A percentile compares a stretch with the other conserved stretches of the same genome.
These are phyloP conservation scores for Ascobolus immersus DNA, from an alignment of 495 filamentous ascomycete species.

Conservation along the genomic window DNA sequence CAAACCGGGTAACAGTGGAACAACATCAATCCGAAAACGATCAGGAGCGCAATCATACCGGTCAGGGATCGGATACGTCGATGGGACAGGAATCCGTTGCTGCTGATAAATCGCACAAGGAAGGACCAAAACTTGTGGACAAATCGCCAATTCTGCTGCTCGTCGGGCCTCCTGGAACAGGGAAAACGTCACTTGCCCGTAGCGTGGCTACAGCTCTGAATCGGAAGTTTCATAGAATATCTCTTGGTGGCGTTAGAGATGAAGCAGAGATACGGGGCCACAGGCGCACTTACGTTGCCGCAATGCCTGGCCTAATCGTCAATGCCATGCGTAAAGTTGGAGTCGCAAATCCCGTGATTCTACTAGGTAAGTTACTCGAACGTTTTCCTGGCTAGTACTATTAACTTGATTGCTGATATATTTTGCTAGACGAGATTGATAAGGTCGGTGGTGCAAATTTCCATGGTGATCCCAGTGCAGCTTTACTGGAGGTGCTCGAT, in stretches of 20 bases:
- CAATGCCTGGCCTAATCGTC: slow-evolving; percentile 91
- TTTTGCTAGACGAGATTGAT: slow-evolving; percentile 62
- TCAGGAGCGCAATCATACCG: slow-evolving; percentile 19
- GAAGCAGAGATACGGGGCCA: slow-evolving; percentile 95
- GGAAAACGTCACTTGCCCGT: slow-evolving; percentile 88
- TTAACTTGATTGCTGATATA: not conserved
- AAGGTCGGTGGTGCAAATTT: slow-evolving; percentile 81
- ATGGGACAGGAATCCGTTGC: not conserved
- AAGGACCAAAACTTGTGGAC: slow-evolving; percentile 35
- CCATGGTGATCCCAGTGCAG: slow-evolving; percentile 93
- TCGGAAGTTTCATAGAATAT: slow-evolving; percentile 91
- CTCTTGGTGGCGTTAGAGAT: slow-evolving; percentile 81
- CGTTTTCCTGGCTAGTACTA: not conserved
- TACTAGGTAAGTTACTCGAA: slow-evolving; percentile 27
- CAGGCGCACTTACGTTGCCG: slow-evolving; percentile 87
- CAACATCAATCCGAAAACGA: slow-evolving; percentile 11
- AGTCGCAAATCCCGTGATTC: slow-evolving; percentile 82
- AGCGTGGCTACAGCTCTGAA: slow-evolving; percentile 79
- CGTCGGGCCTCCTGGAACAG: slow-evolving; percentile 81
- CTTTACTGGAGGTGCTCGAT: slow-evolving; percentile 94
- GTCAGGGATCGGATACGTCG: slow-evolving; percentile 1
- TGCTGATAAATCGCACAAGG: slow-evolving; percentile 2
- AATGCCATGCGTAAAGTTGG: slow-evolving; percentile 90
- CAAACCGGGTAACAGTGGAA: slow-evolving; percentile 23
- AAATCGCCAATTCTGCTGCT: slow-evolving; percentile 90